phyloP scores from a whole-genome alignment of 352 stramenopile species.

The Pythium pyrilobum region DNA sequence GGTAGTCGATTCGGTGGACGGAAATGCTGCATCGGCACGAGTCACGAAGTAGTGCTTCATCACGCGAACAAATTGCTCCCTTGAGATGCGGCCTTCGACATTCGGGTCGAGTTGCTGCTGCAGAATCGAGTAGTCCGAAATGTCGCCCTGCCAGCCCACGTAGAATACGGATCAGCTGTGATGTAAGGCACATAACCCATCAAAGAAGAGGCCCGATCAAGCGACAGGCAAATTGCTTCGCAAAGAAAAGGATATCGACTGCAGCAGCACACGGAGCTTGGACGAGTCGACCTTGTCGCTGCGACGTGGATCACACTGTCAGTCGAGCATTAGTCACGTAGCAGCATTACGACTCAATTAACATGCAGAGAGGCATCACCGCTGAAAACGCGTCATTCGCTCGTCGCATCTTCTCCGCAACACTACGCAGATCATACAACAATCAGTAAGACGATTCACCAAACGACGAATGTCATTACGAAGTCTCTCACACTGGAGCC shows the following conservation, averaged over 20 bases:
- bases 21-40: not conserved
- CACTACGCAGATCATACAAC: conserved; percentile 12
- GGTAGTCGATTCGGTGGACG: not conserved
- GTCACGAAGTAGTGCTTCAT: conserved; percentile 34
- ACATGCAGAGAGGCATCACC: too few relatives aligned
- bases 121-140: conserved; percentile 31
- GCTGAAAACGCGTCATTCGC: conserved; percentile 44
- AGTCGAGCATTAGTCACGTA: too few relatives aligned
- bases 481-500: conserved; percentile 16
- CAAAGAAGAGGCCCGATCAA: not conserved
- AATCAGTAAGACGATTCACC: not conserved
- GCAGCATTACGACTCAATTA: too few relatives aligned
- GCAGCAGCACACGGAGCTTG: conserved; percentile 43
- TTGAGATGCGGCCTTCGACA: conserved; percentile 31
- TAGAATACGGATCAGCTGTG: not conserved
- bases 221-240: too few relatives aligned
- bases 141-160: conserved; percentile 39
- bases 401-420: conserved; percentile 47
- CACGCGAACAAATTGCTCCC: conserved; percentile 34
- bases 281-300: conserved; percentile 35
- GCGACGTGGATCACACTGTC: conserved; percentile 38
- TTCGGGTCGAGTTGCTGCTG: conserved; percentile 53
- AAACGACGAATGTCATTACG: not conserved
- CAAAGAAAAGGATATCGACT: conserved; percentile 64
- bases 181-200: conserved; percentile 18